Evolutionary conservation across 768 basidiomycete genomes (phyloP).

Genomic region (Lactarius hengduanensis): DNA sequence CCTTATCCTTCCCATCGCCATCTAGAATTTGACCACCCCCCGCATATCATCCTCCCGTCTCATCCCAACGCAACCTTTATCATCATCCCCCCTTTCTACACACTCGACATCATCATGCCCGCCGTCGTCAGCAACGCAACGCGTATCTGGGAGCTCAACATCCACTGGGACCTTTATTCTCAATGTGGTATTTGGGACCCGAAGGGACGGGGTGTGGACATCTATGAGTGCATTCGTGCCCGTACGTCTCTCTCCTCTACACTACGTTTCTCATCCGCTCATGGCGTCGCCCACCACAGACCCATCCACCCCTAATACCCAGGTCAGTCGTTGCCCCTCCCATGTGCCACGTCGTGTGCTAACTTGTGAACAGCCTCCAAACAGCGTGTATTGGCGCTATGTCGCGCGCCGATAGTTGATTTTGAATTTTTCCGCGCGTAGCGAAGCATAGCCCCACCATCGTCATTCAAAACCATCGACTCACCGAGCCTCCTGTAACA

Average conservation of each 20-base stretch:
- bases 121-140: slow-evolving; percentile 64
- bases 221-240: slow-evolving; percentile 71
- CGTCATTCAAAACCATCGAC: slow-evolving; percentile 6
- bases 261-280: slow-evolving; percentile 1
- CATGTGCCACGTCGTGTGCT: background rate
- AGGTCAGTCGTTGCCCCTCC: slow-evolving; percentile 31
- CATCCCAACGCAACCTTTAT: slow-evolving; percentile 17
- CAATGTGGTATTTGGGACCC: slow-evolving; percentile 75
- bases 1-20: slow-evolving; percentile 17
- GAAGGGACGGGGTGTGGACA: slow-evolving; percentile 62
- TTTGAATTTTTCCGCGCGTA: slow-evolving; percentile 6
- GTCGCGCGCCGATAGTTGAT: slow-evolving; percentile 43
- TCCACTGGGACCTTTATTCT: slow-evolving; percentile 60
- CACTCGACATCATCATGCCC: slow-evolving; percentile 33
- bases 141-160: slow-evolving; percentile 66
- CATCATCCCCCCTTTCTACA: slow-evolving; percentile 6
- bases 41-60: slow-evolving; percentile 13
- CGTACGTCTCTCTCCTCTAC: slow-evolving; percentile 46
- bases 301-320: slow-evolving; percentile 55
- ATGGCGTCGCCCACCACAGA: slow-evolving; percentile 41
- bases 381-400: slow-evolving; percentile 46
- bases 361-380: slow-evolving; percentile 42
- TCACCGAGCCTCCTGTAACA: slow-evolving; percentile 19
- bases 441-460: slow-evolving; percentile 17
- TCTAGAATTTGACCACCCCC: slow-evolving; percentile 4